Conservation (phyloP, 441 rosid species). For the Euphorbia celastroides region DNA sequence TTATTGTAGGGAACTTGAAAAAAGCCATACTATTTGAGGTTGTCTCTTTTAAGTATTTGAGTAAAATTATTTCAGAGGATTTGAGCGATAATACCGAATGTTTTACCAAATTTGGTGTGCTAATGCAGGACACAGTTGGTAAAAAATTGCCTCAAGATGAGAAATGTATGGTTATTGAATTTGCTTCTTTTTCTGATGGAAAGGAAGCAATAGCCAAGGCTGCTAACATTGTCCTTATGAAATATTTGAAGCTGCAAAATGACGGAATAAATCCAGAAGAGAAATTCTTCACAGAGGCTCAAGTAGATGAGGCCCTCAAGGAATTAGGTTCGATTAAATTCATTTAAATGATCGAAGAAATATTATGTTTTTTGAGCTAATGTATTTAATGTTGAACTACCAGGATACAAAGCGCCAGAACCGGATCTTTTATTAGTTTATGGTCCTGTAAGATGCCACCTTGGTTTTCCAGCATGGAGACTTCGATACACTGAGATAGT, state of each 20-base stretch:
- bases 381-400: constrained; percentile 17
- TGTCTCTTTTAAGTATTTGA: constrained; percentile 5
- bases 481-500: constrained; percentile 79
- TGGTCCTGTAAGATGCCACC: constrained; percentile 83
- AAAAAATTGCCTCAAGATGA: constrained; percentile 21
- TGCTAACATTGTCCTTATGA: constrained; percentile 60
- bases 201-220: constrained; percentile 83
- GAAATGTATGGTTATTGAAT: constrained; percentile 47
- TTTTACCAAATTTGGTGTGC: constrained; percentile 7
- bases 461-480: constrained; percentile 93
- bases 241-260: constrained; percentile 34
- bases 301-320: constrained; percentile 56
- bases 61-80: background rate
- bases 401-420: constrained; percentile 64
- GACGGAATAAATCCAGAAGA: constrained; percentile 34
- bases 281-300: constrained; percentile 53
- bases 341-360: constrained; percentile 9
- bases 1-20: constrained; percentile 38
- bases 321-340: constrained; percentile 52
- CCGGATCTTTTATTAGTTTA: constrained; percentile 79
- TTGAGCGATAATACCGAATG: constrained; percentile 3
- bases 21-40: constrained; percentile 44
- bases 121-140: constrained; percentile 39
- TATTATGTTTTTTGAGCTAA: constrained; percentile 2
- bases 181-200: constrained; percentile 64